Percentiles rank a stretch among this genome's conserved stretches.
Evolutionary conservation across 2,329 filamentous ascomycete species (phyloP).

Genomic region (Talaromyces sp.): DNA sequence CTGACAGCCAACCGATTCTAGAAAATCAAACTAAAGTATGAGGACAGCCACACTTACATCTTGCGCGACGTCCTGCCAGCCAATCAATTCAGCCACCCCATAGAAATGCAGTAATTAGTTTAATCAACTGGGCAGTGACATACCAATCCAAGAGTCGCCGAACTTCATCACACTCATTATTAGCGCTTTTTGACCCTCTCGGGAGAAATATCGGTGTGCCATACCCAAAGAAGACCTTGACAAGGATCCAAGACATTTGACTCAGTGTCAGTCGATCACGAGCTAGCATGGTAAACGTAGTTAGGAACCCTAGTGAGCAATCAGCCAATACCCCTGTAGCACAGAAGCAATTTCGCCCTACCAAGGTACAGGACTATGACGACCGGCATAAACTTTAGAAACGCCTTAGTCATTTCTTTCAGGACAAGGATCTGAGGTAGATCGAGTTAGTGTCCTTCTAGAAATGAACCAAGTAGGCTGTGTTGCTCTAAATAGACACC

Average conservation of each 20-base stretch:
- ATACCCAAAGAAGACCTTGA: conserved; percentile 60
- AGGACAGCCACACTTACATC: conserved; percentile 32
- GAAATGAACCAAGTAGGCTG: conserved; percentile 12
- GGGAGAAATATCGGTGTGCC: conserved; percentile 19
- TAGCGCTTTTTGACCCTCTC: background rate
- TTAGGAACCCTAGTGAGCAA: conserved; percentile 66
- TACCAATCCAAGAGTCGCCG: conserved; percentile 54
- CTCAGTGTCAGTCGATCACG: conserved; percentile 51
- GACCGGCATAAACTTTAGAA: conserved; percentile 73
- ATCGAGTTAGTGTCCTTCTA: background rate
- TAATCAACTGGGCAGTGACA: conserved; percentile 27
- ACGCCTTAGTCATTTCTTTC: conserved; percentile 86
- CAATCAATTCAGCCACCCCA: conserved; percentile 39
- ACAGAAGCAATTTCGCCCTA: conserved; percentile 22
- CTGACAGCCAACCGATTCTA: conserved; percentile 34
- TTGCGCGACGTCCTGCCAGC: conserved; percentile 32
- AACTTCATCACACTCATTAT: conserved; percentile 27
- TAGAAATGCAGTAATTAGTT: conserved; percentile 14
- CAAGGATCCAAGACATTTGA: conserved; percentile 56
- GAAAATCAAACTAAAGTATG: conserved; percentile 21
- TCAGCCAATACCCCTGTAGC: background rate
- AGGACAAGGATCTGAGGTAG: conserved; percentile 67
- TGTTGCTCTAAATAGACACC: conserved; percentile 17
- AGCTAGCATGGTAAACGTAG: conserved; percentile 63
- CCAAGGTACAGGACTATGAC: conserved; percentile 77